Conservation (phyloP, 805 yeast genomes). For the Metschnikowia baotianmanensis region DNA sequence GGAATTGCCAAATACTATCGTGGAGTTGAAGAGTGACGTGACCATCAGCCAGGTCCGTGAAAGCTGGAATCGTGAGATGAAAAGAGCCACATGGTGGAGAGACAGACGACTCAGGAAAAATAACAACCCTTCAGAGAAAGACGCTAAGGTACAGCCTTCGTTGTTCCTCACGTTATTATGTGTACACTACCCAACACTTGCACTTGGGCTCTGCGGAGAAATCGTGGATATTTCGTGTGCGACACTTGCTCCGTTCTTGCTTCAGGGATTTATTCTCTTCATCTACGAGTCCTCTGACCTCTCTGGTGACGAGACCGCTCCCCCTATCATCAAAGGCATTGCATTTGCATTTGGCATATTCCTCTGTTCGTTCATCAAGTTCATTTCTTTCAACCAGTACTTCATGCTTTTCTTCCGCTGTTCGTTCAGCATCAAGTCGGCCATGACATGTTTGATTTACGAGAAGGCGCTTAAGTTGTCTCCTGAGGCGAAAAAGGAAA, state of each 20-base stretch:
- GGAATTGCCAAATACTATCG: conserved; percentile 17
- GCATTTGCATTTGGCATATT: conserved; percentile 78
- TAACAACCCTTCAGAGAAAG: conserved; percentile 12
- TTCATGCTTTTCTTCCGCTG: conserved; percentile 16
- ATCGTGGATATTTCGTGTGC: conserved; percentile 23
- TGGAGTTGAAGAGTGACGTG: conserved; percentile 16
- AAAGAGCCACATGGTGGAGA: conserved; percentile 19
- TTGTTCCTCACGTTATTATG: conserved; percentile 20
- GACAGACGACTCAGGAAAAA: conserved; percentile 13
- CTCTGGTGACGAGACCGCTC: conserved; percentile 8
- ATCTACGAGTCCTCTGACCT: conserved; percentile 18
- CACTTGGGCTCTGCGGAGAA: conserved; percentile 18
- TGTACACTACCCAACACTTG: conserved; percentile 12
- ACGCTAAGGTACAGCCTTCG: conserved; percentile 21
- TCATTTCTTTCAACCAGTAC: conserved; percentile 21
- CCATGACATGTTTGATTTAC: conserved; percentile 66
- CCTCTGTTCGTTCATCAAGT: conserved; percentile 22
- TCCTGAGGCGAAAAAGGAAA: conserved; percentile 55
- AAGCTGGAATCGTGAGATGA: conserved; percentile 19
- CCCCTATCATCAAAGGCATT: conserved; percentile 56
- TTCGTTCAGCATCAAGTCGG: conserved; percentile 32
- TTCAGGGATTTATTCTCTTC: conserved; percentile 28
- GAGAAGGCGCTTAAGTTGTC: conserved; percentile 70
- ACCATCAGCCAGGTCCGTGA: conserved; percentile 18
- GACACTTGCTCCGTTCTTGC: conserved; percentile 29